Base-by-base conservation (phyloP, 2,329 filamentous ascomycete genomes). In the Fusarium redolens region DNA sequence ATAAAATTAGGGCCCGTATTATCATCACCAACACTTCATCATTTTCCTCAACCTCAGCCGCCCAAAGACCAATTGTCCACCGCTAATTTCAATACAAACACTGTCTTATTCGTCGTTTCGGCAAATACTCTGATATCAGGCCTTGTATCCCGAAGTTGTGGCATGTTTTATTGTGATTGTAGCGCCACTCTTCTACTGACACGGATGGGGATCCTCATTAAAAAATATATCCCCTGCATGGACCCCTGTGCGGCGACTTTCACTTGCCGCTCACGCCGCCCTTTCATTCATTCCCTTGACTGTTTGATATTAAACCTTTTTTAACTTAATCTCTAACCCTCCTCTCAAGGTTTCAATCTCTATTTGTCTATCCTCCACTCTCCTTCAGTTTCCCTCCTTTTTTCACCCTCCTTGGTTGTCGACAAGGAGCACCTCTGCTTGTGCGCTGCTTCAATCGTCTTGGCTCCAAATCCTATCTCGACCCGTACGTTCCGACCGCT, bases 161-260 rank as follows among this genome's bases (percentile, higher is more conserved):
- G 76, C 73, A 69, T 78, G 76, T 77, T 78, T 65, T 69, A 50
- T 61, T 65, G 68, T 69, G 73, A 78, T 76, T 77, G 60, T 78
- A 77, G 67, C 76, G 76, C 76, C 76, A 78, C 76, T 54, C 68
- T 43, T 54, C 67, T 66, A 55, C 65, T 75, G 74, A 76, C 72
- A 75, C 71, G 58, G 66, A 78, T 69, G 74, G 68, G 75, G 77
- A 78, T 78, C 76, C 76, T 78, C 77, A 78, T 78, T 78, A 75
- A 74, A 77, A 72, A 78, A 78, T 62, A 75, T 63, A 71, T 65
- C 59, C 65, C 66, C 70, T 61, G 64, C 65, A 77, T 61, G 58
- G 68, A 77, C 72, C 76, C 76, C 75, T 78, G 76, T 64, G 64
- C 65, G 48, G 66, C 67, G 63, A 59, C 57, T 68, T 54, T 69